Conservation (phyloP, 768 basidiomycete species). For the Pisolithus marmoratus region DNA sequence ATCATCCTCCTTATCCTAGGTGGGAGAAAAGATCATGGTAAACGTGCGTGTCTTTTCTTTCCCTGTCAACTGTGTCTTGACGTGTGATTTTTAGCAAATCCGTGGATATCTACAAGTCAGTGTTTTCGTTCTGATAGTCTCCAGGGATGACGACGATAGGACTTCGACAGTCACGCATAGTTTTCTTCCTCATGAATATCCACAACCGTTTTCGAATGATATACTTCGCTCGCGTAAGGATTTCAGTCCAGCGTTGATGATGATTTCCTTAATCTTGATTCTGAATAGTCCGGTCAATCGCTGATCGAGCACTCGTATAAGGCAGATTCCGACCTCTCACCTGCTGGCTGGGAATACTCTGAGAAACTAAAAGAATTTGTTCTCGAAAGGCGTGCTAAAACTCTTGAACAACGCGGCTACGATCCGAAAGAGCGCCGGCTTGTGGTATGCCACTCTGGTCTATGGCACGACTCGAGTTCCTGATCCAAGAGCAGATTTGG, state of each 20-base stretch:
- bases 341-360: constrained; percentile 93
- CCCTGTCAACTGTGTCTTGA: background rate
- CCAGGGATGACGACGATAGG: background rate
- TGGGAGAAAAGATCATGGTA: constrained; percentile 93
- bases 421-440: constrained; percentile 54
- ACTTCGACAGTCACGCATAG: constrained; percentile 70
- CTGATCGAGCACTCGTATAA: constrained; percentile 98
- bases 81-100: constrained; percentile 50
- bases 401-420: constrained; percentile 65
- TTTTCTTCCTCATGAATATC: constrained; percentile 99
- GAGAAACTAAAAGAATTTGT: constrained; percentile 88
- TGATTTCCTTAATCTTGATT: background rate
- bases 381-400: constrained; percentile 71
- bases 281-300: constrained; percentile 86
- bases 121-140: background rate
- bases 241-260: background rate
- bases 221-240: constrained; percentile 87
- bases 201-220: constrained; percentile 91
- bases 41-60: constrained; percentile 50
- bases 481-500: constrained; percentile 67
- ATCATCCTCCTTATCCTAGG: constrained; percentile 37
- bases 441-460: constrained; percentile 44
- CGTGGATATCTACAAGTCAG: constrained; percentile 82
- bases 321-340: constrained; percentile 94
- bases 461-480: background rate